A percentile compares a stretch with the other conserved stretches of the same genome.
phyloP scores from a whole-genome alignment of 164 flowering plant genomes.

The Aristolochia fimbriata region DNA sequence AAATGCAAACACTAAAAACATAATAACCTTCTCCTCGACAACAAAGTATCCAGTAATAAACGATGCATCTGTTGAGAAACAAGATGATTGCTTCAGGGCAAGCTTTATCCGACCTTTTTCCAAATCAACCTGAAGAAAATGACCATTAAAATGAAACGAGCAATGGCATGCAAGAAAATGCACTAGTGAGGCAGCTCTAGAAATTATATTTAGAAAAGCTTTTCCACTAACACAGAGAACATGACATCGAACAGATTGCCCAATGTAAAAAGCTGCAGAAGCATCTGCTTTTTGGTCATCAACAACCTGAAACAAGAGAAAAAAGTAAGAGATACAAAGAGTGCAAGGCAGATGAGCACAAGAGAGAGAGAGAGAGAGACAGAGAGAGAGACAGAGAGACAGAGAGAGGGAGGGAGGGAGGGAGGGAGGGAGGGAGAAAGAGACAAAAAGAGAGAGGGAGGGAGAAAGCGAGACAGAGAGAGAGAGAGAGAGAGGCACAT shows the following conservation, averaged over 20 bases:
- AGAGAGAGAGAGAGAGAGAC: no score
- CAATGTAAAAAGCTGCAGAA: constrained; percentile 54
- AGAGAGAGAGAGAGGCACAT: no score
- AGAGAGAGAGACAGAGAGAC: no score
- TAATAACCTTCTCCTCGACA: constrained; percentile 65
- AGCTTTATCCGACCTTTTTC: constrained; percentile 65
- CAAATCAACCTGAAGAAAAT: constrained; percentile 43
- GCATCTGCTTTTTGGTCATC: constrained; percentile 40
- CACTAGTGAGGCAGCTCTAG: neutral
- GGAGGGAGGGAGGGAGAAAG: no score
- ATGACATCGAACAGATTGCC: constrained; percentile 89
- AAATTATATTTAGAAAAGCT: neutral
- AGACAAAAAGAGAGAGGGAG: no score
- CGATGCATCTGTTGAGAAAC: constrained; percentile 76
- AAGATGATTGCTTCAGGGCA: constrained; percentile 75
- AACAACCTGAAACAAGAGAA: constrained; percentile 42
- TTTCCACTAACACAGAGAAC: constrained; percentile 50
- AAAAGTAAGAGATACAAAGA: neutral
- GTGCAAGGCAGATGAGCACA: no score
- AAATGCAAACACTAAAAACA: no score
- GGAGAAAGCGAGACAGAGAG: no score
- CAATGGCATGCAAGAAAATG: neutral
- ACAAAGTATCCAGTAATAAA: constrained; percentile 66
- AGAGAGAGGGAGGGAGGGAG: no score
- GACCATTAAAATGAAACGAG: neutral